Conservation (phyloP, 1,139 yeast genomes). For the Petasospora rhodanensis region DNA sequence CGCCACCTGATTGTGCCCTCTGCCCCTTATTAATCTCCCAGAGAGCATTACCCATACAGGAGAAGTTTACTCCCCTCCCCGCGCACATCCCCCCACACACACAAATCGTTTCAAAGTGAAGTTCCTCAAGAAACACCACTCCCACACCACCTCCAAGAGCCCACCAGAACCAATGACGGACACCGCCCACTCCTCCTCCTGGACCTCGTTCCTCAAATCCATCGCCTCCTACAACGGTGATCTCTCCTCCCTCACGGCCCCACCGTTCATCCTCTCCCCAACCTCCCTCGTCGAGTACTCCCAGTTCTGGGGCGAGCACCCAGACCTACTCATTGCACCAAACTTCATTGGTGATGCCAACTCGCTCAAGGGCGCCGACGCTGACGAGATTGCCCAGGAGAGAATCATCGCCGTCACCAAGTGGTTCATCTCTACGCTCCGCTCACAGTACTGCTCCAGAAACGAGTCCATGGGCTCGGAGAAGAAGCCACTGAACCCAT, state of each 20-base stretch:
- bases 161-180: constrained; percentile 11
- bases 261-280: constrained; percentile 94
- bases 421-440: constrained; percentile 89
- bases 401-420: constrained; percentile 78
- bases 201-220: constrained; percentile 88
- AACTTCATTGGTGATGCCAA: constrained; percentile 35
- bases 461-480: constrained; percentile 88
- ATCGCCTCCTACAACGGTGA: constrained; percentile 95
- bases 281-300: constrained; percentile 87
- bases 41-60: background rate
- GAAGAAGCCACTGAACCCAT: constrained; percentile 94
- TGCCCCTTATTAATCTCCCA: background rate
- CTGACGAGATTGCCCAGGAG: constrained; percentile 39
- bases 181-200: constrained; percentile 30
- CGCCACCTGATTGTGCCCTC: too few relatives aligned
- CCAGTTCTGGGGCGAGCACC: constrained; percentile 91
- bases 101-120: constrained; percentile 12
- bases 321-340: constrained; percentile 76
- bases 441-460: constrained; percentile 91
- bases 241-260: constrained; percentile 89
- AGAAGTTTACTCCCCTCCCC: background rate
- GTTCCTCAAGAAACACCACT: constrained; percentile 12
- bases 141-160: background rate
- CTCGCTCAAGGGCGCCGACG: constrained; percentile 15
- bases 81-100: background rate